Evolutionary conservation across 352 stramenopile genomes (phyloP), one percentile per base, ranked within the genome.

Genomic region (Globisporangium lucens): DNA sequence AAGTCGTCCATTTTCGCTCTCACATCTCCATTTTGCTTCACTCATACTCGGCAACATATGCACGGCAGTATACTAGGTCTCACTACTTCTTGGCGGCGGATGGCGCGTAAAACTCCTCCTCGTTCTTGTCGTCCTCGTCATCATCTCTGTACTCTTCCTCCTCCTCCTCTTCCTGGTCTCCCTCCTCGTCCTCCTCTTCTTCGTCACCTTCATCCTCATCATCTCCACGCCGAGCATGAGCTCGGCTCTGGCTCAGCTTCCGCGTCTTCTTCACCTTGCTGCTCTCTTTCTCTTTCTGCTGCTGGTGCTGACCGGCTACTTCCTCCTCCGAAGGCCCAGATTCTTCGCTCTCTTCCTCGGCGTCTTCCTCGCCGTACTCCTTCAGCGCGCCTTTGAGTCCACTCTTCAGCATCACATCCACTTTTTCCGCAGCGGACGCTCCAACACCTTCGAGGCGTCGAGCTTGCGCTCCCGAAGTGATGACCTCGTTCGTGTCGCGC

Each of bases 391-490:
- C 69, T 1, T 74, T 47, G 3, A 91, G 69, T 22, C 85, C 85
- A 61, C 76, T 75, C 33, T 78, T 75, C 51, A 93, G 64, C 29
- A 93, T 75, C 29, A 74, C 68, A 46, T 93, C 81, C 29, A 91
- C 64, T 68, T 91, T 93, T 33, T 75, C 75, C 20, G 85, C 85
- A 0, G 76, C 70, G 0, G 74, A 84, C 7, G 65, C 24, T 0
- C 85, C 85, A 4, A 93, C 72, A 20, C 77, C 69, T 9, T 89
- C 73, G 7, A 93, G 62, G 56, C 80, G 65, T 22, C 73, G 70
- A 0, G 82, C 83, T 70, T 91, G 80, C 20, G 82, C 82, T 0
- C 83, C 82, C 0, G 85, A 89, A 15, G 66, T 88, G 64, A 90
- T 81, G 30, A 83, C 74, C 20, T 80, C 68, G 12, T 62, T 51